A percentile compares a stretch with the other conserved stretches of the same genome.
phyloP scores from a whole-genome alignment of 306 rosid species.

The Glycine latifolia region DNA sequence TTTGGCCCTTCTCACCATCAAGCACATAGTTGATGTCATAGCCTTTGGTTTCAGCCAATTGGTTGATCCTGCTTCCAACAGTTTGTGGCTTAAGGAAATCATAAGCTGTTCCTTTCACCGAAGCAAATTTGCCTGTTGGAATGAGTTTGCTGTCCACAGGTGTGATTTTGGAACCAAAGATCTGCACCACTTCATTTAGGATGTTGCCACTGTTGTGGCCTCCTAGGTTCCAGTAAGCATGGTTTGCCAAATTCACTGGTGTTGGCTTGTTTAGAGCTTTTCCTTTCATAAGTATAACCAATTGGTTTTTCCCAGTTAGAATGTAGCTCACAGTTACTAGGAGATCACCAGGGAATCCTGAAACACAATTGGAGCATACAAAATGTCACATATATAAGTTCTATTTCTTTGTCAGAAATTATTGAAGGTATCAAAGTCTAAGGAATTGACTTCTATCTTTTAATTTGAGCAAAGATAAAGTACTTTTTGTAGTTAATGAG shows the following conservation, averaged over 20 bases:
- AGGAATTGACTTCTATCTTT: neutral
- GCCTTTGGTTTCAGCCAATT: constrained; percentile 57
- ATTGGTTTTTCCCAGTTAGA: constrained; percentile 56
- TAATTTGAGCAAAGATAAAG: neutral
- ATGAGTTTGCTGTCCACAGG: constrained; percentile 65
- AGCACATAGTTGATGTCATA: constrained; percentile 82
- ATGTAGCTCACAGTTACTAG: constrained; percentile 64
- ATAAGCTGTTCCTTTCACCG: constrained; percentile 54
- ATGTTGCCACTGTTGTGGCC: constrained; percentile 79
- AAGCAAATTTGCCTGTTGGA: constrained; percentile 75
- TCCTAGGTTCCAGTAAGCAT: constrained; percentile 87
- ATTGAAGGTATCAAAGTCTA: too few relatives aligned
- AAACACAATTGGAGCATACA: constrained; percentile 16
- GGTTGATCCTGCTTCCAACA: constrained; percentile 72
- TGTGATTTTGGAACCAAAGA: constrained; percentile 76
- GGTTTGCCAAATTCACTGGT: constrained; percentile 85
- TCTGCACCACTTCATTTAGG: constrained; percentile 63
- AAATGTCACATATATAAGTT: neutral
- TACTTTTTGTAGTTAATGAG: neutral
- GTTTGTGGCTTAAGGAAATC: constrained; percentile 72
- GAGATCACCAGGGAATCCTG: constrained; percentile 94
- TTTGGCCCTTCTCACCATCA: constrained; percentile 50
- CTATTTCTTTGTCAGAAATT: neutral
- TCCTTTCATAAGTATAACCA: constrained; percentile 66
- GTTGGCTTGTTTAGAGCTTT: constrained; percentile 83